phyloP scores from a whole-genome alignment of 2,329 filamentous ascomycete genomes.

The Alternaria atra region DNA sequence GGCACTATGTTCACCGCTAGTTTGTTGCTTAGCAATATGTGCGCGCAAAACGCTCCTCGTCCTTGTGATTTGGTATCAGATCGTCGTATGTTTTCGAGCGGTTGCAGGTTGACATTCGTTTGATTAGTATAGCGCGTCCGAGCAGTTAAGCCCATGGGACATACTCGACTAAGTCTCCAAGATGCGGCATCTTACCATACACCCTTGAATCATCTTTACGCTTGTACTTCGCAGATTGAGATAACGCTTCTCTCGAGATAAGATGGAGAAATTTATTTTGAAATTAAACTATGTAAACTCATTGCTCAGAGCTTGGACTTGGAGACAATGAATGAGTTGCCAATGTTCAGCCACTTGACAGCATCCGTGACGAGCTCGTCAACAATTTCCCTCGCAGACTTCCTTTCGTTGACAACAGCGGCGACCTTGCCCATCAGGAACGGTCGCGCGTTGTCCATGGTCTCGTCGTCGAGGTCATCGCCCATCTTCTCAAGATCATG shows the following conservation, averaged over 20 bases:
- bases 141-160: no score
- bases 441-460: constrained; percentile 89
- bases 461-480: constrained; percentile 74
- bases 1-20: background rate
- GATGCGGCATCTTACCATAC: no score
- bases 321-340: constrained; percentile 66
- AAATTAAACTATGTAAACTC: background rate
- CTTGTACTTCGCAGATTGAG: background rate
- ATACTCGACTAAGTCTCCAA: no score
- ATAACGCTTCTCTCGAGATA: background rate
- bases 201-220: no score
- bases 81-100: no score
- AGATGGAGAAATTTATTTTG: background rate
- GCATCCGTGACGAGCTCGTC: constrained; percentile 93
- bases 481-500: constrained; percentile 87
- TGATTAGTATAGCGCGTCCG: no score
- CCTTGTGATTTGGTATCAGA: no score
- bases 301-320: constrained; percentile 47
- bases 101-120: no score
- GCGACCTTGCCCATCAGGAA: constrained; percentile 98
- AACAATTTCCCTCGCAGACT: constrained; percentile 88
- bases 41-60: no score
- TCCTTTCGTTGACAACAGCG: constrained; percentile 91
- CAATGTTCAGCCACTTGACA: constrained; percentile 72
- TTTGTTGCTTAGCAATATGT: no score